Conservation (phyloP, 345 rosid species). For the Fremontodendron californicum region DNA sequence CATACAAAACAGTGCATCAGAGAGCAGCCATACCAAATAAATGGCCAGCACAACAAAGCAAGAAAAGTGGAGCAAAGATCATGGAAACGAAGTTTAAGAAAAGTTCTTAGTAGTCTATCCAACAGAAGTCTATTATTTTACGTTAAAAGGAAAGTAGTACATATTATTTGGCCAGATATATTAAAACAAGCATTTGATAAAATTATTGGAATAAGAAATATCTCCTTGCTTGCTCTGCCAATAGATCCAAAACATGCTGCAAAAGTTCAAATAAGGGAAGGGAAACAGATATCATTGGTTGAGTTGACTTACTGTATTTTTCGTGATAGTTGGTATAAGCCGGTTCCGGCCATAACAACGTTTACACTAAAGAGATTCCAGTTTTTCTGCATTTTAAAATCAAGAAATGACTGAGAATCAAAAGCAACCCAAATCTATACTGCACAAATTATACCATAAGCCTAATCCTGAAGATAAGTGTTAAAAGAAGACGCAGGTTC, state of each 20-base stretch:
- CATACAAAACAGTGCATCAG: background rate
- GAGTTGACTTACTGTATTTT: conserved; percentile 59
- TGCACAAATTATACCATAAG: background rate
- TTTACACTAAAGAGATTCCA: conserved; percentile 94
- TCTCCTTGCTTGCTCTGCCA: background rate
- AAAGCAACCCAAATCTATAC: background rate
- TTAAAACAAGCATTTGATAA: background rate
- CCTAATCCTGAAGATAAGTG: background rate
- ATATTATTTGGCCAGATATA: background rate
- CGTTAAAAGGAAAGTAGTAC: background rate
- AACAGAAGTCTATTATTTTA: background rate
- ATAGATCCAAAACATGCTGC: background rate
- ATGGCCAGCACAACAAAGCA: background rate
- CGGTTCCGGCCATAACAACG: conserved; percentile 80
- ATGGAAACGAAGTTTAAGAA: background rate
- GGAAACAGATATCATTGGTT: background rate
- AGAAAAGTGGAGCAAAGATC: background rate
- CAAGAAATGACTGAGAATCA: conserved; percentile 4
- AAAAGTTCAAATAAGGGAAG: background rate
- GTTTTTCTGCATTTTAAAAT: conserved; percentile 62
- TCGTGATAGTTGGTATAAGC: conserved; percentile 79
- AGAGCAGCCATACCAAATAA: background rate
- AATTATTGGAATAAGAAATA: background rate
- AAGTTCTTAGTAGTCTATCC: background rate
- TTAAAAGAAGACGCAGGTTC: background rate